Evolutionary conservation across 495 filamentous ascomycete genomes (phyloP), one percentile per base, ranked within the genome.

Genomic region (Cercophora sp.): DNA sequence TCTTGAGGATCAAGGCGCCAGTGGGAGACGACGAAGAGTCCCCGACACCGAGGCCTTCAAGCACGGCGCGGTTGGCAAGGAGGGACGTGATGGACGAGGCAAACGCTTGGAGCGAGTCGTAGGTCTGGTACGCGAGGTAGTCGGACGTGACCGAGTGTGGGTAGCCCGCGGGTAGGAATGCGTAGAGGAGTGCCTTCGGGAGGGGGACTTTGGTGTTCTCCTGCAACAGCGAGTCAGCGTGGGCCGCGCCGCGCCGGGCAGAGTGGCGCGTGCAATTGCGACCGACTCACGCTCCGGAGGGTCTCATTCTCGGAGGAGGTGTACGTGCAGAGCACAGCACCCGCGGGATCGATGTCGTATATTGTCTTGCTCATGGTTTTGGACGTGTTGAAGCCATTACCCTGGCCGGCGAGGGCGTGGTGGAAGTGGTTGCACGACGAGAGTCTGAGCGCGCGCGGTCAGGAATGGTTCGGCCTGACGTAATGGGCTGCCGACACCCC

Each of bases 101-200:
- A 70, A 98, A 98, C 26, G 93, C 93, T 71, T 96, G 93, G 5
- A 98, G 77, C 0, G 92, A 96, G 76, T 98, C 93, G 55, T 64
- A 71, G 48, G 63, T 79, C 75, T 78, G 75, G 59, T 75, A 96
- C 77, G 84, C 72, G 41, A 90, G 76, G 70, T 98, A 98, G 68
- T 98, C 93, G 25, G 83, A 72, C 9, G 85, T 94, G 34, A 98
- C 93, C 61, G 87, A 92, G 52, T 92, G 81, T 4, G 93, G 93
- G 74, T 88, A 98, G 27, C 93, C 92, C 8, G 87, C 84, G 0
- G 92, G 93, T n/a, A 98, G 76, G 68, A 98, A 98, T 41, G 94
- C 78, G 59, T 84, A 80, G 42, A 87, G 70, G 8, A 86, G 15
- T 10, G 61, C 63, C 54, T 64, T 66, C 48, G 59, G 55, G 15